phyloP scores from a whole-genome alignment of 768 basidiomycete species.

The Cyathus striatus region DNA sequence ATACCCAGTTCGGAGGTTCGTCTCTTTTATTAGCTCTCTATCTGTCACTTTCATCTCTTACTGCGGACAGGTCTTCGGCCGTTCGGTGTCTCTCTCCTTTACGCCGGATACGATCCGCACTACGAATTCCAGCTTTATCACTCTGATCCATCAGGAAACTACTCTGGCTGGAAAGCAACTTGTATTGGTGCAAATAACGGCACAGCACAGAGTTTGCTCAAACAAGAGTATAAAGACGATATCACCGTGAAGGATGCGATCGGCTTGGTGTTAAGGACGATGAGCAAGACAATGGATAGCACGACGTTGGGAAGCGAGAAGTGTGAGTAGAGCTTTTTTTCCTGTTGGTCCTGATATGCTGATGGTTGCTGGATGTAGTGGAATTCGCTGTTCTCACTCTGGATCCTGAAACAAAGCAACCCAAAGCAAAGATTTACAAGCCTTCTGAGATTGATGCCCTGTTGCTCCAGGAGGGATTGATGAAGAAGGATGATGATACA shows the following conservation, averaged over 20 bases:
- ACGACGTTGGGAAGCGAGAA: slow-evolving; percentile 96
- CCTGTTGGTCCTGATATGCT: slow-evolving; percentile 4
- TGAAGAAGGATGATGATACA: slow-evolving; percentile 81
- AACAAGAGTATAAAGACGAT: slow-evolving; percentile 98
- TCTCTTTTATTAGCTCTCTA: slow-evolving; percentile 2
- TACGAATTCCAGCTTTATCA: slow-evolving; percentile 97
- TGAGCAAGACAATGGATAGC: slow-evolving; percentile 99
- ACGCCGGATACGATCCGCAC: slow-evolving; percentile 95
- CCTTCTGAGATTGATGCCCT: slow-evolving; percentile 86
- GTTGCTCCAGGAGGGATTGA: slow-evolving; percentile 72
- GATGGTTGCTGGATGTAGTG: slow-evolving; percentile 41
- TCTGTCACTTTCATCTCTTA: neutral
- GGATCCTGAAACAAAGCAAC: slow-evolving; percentile 69
- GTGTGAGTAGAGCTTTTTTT: slow-evolving; percentile 44
- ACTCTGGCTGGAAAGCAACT: slow-evolving; percentile 97
- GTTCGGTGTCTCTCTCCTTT: slow-evolving; percentile 95
- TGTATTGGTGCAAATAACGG: slow-evolving; percentile 99
- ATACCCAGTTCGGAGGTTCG: slow-evolving; percentile 93
- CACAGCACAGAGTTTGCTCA: slow-evolving; percentile 89
- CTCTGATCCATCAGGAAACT: slow-evolving; percentile 97
- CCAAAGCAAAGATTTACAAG: slow-evolving; percentile 87
- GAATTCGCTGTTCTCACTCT: slow-evolving; percentile 94
- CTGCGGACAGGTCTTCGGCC: slow-evolving; percentile 84
- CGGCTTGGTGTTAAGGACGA: slow-evolving; percentile 84
- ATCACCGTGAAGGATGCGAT: slow-evolving; percentile 89